Evolutionary conservation across 257 asterid species (phyloP), one percentile per base, ranked within the genome.

Genomic region (Solanum paucissectum): DNA sequence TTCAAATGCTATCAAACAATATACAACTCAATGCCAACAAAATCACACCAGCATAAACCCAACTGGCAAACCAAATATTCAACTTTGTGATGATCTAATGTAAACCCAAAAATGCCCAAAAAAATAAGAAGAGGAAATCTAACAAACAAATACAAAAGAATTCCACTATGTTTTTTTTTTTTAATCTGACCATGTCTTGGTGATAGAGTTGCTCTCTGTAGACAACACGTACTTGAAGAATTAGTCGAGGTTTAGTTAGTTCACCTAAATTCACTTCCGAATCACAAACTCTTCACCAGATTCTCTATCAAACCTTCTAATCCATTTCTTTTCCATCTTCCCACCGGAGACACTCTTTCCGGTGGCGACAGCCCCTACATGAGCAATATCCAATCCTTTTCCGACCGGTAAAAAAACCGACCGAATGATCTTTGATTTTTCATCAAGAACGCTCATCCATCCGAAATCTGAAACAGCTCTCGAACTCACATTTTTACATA

Each of bases 211-310:
- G 0, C 21, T 27, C 5, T 27, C 10, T 68, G 71, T 62, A 62
- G 16, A 10, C 11, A 4, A 12, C 32, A 5, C 0, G 72, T n/a
- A 64, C 72, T n/a, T n/a, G 33, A 64, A 64, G 72, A 64, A 64
- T 2, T 5, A 64, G 33, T 64, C 13, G 4, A 64, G 33, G 33
- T 64, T n/a, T 64, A 12, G 14, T n/a, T 13, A 10, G 13, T 10
- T 25, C 72, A 64, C 72, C 33, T 64, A n/a, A 64, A n/a, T 64
- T 64, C 88, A 87, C 34, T 34, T 74, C 33, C 88, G 40, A 9
- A 87, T 74, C 55, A 87, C 85, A 52, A 29, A 37, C 64, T 74
- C 86, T 38, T 87, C 88, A 6, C 88, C 86, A 6, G 86, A 74
- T 16, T 76, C 85, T 49, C 86, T 82, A 87, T 87, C 76, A 38